Base-by-base conservation (phyloP, 1,284 basidiomycete genomes). In the Leccinum subspadiceum region DNA sequence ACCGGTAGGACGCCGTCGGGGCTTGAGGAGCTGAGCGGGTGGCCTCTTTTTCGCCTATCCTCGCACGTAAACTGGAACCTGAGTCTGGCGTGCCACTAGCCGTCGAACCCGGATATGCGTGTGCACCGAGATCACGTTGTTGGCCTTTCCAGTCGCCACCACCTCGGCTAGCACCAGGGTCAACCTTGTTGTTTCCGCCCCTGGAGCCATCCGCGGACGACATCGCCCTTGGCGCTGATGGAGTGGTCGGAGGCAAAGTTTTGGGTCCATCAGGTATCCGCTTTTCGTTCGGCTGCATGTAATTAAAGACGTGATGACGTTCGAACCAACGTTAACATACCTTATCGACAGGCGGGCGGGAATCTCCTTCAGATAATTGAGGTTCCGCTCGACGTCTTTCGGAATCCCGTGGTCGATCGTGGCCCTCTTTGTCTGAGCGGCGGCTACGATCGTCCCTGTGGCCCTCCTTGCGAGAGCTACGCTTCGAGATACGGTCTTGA, bases 161-260 rank as follows among this genome's bases (percentile, higher is more conserved):
- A 29, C 67, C 54, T 61, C 81, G 77, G 58, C 77, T 77, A 61
- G 74, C 70, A 51, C 68, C 65, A 60, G 70, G 56, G 37, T 71
- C 69, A 12, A 72, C 64, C 68, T 70, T 83, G 51, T 58, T 80
- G 51, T 58, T 80, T 24, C 63, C 71, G 54, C 73, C 68, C 56
- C 77, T 75, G 31, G 74, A 67, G 46, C 74, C 63, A 37, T 80
- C 77, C 53, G 70, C 73, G 29, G 78, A 73, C 20, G 81, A 78
- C 87, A 89, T 90, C 3, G 87, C 87, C 64, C 89, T 81, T 29
- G 89, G 90, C 12, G 81, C 89, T 55, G 86, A 88, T 29, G 89
- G 89, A 4, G 85, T 84, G 49, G 76, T 81, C 5, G 85, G 77
- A 13, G 86, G 83, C 46, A 84, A 72, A 20, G 74, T 72, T 68